phyloP scores from a whole-genome alignment of 177 flowering plant species.

The Telopea speciosissima region DNA sequence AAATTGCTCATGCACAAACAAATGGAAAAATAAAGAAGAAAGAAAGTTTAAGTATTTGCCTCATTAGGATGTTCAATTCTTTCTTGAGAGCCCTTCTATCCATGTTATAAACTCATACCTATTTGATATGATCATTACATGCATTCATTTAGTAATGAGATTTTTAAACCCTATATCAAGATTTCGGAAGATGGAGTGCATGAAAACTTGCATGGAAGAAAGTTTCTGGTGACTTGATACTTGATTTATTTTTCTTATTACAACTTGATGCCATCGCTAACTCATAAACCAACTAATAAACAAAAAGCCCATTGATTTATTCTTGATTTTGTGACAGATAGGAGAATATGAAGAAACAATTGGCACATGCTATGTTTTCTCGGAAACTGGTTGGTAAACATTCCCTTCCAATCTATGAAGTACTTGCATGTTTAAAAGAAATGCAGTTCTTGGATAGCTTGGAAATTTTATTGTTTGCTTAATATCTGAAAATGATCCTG shows the following conservation, averaged over 20 bases:
- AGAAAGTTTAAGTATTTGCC: no score
- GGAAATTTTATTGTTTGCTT: background rate
- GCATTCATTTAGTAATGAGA: background rate
- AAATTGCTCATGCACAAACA: background rate
- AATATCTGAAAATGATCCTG: background rate
- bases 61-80: no score
- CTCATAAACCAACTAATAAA: background rate
- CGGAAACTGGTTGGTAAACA: conserved; percentile 43
- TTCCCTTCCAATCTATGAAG: background rate
- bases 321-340: conserved; percentile 32
- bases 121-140: background rate
- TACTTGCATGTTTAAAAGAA: background rate
- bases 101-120: background rate
- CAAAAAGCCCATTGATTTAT: background rate
- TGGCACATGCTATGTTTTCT: conserved; percentile 63
- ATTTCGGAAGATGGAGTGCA: background rate
- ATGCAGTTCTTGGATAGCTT: background rate
- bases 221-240: background rate
- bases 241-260: background rate
- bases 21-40: background rate
- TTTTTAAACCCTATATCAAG: background rate
- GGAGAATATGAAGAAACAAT: conserved; percentile 75
- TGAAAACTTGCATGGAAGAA: background rate
- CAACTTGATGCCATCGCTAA: background rate
- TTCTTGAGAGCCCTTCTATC: no score